Evolutionary conservation across 1,139 yeast genomes (phyloP), one percentile per base, ranked within the genome.

Genomic region (Kodamaea arcana): DNA sequence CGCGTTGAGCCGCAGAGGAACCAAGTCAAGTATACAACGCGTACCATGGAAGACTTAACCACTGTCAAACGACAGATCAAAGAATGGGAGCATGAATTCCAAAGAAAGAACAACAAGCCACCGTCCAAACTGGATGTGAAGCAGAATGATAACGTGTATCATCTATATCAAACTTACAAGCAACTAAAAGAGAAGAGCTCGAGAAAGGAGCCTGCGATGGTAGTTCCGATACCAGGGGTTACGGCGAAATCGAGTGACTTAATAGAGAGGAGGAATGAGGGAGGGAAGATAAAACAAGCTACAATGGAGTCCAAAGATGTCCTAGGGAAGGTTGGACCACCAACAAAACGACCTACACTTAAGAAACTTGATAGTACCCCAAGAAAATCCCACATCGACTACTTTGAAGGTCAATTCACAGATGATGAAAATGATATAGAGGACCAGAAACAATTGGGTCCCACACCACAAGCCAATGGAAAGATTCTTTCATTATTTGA

Each of bases 401-500:
- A 32, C 15, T 26, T 30, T n/a, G 15, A 35, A 24, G 29, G 29
- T 13, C 27, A 27, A 12, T 27, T 27, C 9, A 34, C 30, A 18
- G 36, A 39, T 21, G 36, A 31, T 9, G 32, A 42, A 27, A 32
- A 40, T 31, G 30, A 40, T 5, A 34, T 34, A 12, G 41, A 45
- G 1, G 38, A 47, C 6, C 37, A 37, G 17, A 24, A 21, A 16
- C 34, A 76, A 42, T 52, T 82, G 13, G 90, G 90, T 0, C 92
- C 92, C 0, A 83, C 92, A 0, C 92, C 92, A 0, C 90, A 82
- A 44, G 69, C 83, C 8, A 70, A 79, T 40, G 92, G 92, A 0
- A 69, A 78, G 27, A 84, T 82, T 0, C 50, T 81, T 29, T 80
- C 88, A 9, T 65, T 83, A 10, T 80, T 83, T 47, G 88, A 82